phyloP scores from a whole-genome alignment of 306 rosid species.

The Abrus precatorius region DNA sequence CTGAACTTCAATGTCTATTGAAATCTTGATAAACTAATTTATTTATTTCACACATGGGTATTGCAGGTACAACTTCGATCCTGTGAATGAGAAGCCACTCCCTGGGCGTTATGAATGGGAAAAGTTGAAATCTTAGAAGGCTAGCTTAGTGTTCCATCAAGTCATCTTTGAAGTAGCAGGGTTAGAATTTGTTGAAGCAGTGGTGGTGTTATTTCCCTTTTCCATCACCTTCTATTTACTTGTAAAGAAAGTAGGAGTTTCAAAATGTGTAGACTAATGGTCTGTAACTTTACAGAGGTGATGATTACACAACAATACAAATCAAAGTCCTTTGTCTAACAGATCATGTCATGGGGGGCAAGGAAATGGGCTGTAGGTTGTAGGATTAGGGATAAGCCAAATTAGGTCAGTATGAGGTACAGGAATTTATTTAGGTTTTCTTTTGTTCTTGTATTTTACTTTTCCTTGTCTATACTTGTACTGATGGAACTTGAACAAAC shows the following conservation, averaged over 20 bases:
- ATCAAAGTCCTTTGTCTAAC: conserved; percentile 85
- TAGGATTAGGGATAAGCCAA: conserved; percentile 63
- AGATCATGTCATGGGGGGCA: conserved; percentile 74
- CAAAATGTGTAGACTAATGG: conserved; percentile 82
- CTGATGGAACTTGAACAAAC: conserved; percentile 73
- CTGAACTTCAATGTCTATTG: conserved; percentile 1
- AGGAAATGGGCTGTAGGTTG: conserved; percentile 56
- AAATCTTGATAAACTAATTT: conserved; percentile 8
- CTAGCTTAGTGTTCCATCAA: conserved; percentile 55
- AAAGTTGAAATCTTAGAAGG: conserved; percentile 67
- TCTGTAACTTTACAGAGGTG: conserved; percentile 86
- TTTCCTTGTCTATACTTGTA: conserved; percentile 86
- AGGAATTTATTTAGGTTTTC: conserved; percentile 68
- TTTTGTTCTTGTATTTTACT: conserved; percentile 68
- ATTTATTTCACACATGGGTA: conserved; percentile 40
- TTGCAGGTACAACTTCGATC: conserved; percentile 97
- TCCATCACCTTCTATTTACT: conserved; percentile 83
- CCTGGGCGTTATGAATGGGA: conserved; percentile 92
- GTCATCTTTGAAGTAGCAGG: conserved; percentile 64
- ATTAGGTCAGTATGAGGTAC: conserved; percentile 75
- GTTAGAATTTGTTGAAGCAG: conserved; percentile 71
- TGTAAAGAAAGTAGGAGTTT: conserved; percentile 92
- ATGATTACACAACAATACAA: conserved; percentile 75
- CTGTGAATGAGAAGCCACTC: conserved; percentile 82
- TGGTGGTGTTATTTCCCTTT: conserved; percentile 92